Base-by-base conservation (phyloP, 2,329 filamentous ascomycete species). In the Claviceps sp. region DNA sequence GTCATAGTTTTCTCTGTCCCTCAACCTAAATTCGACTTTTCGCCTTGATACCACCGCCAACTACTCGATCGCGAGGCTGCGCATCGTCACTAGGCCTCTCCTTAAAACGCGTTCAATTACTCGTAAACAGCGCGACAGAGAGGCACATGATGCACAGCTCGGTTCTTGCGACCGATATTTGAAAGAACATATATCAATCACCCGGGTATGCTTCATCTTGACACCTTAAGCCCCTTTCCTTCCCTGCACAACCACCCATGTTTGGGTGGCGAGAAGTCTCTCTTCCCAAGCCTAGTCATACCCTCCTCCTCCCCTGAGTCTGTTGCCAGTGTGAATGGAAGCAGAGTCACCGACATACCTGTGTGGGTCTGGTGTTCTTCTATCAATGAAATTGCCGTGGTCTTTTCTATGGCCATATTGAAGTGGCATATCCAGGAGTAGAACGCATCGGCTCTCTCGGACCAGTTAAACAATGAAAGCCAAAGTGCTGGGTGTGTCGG, bases 101-200 rank as follows among this genome's bases (percentile, higher is more conserved):
- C 55, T 47, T 53, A 45, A 49, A 54, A 45, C 52, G 58, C 57
- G 55, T 53, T 60, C 55, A 61, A 62, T 58, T 55, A 64, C 53
- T 56, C 64, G 64, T 67, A 67, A 67, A 65, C 61, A 59, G 58
- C 63, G 55, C 57, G 55, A 58, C 56, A 61, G 59, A 56, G 53
- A 54, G 52, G 44, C 49, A 45, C 53, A 45, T 38, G 14, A 50
- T 50, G 49, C 42, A 20, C 20, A 29, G 20, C 34, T 45, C 34
- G 34, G 49, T 14, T 26, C 9, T 20, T 29, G 20, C 38, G 51
- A 52, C 48, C 51, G 49, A 50, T 45, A 50, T 61, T 60, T 50
- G 59, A 61, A 56, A 56, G 58, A 57, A 57, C 55, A 40, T 56
- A 58, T 57, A 58, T 58, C 22, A 60, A 47, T 55, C 56, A 50